Conservation (phyloP, 73 alveolate species). For the Tetrahymena elliotti region DNA sequence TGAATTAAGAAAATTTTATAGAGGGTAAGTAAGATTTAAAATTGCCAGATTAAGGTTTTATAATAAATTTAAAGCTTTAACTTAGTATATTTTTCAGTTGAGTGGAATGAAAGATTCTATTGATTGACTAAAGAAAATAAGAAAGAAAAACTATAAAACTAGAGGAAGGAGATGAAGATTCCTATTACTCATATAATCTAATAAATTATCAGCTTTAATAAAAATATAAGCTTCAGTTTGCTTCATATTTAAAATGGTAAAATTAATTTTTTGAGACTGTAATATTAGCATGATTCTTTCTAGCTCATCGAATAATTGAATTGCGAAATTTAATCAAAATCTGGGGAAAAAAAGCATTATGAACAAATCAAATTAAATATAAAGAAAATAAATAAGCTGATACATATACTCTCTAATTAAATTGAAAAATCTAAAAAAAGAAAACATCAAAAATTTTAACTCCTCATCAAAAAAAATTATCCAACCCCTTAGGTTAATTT, state of each 20-base stretch:
- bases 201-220: neutral
- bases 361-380: neutral
- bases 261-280: neutral
- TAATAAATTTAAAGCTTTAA: neutral
- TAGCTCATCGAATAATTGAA: neutral
- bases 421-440: neutral
- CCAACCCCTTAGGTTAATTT: neutral
- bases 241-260: neutral
- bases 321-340: neutral
- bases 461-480: neutral
- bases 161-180: neutral
- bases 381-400: neutral
- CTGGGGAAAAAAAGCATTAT: neutral
- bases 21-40: neutral
- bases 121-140: neutral
- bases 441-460: neutral
- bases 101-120: neutral
- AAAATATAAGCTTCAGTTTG: neutral
- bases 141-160: neutral
- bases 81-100: neutral
- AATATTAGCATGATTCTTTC: neutral
- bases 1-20: neutral
- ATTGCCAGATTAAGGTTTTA: neutral
- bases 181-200: neutral
- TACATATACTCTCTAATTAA: neutral